Evolutionary conservation across 2,329 filamentous ascomycete genomes (phyloP).

Genomic region (Diplodia corticola): DNA sequence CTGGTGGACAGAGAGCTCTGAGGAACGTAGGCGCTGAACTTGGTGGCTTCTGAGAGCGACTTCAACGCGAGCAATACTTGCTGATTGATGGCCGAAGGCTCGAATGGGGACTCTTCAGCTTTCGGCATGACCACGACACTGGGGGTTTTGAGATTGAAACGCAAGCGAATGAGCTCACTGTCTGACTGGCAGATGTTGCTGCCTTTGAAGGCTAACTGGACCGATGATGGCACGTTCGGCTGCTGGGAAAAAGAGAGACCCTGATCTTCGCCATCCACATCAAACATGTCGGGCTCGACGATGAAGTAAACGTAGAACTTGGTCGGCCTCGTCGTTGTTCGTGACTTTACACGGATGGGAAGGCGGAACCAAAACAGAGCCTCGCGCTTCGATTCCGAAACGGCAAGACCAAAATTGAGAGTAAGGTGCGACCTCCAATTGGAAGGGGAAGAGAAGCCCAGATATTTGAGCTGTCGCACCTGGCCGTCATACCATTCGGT

Average conservation of each 20-base stretch:
- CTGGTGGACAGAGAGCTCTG: neutral
- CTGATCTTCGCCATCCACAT: neutral
- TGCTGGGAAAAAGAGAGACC: neutral
- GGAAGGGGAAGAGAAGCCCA: neutral
- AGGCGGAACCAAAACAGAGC: conserved; percentile 8
- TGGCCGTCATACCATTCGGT: neutral
- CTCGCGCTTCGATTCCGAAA: conserved; percentile 3
- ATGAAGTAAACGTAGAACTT: conserved; percentile 13
- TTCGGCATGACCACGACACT: conserved; percentile 12
- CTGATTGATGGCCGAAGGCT: neutral
- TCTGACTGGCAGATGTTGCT: conserved; percentile 10
- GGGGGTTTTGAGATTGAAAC: neutral
- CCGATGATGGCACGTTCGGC: neutral
- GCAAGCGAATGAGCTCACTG: conserved; percentile 2
- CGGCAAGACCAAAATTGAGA: neutral
- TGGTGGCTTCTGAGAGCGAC: conserved; percentile 3
- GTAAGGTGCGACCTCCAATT: conserved; percentile 3
- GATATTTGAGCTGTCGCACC: neutral
- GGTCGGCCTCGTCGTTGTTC: neutral
- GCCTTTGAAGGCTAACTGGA: conserved; percentile 5
- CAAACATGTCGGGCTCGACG: conserved; percentile 4
- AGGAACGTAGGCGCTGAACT: conserved; percentile 1
- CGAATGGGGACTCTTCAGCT: neutral
- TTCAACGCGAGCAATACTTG: conserved; percentile 4
- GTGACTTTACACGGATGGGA: conserved; percentile 3